phyloP scores from a whole-genome alignment of 2,329 filamentous ascomycete species.

The Lecanosticta acicola region DNA sequence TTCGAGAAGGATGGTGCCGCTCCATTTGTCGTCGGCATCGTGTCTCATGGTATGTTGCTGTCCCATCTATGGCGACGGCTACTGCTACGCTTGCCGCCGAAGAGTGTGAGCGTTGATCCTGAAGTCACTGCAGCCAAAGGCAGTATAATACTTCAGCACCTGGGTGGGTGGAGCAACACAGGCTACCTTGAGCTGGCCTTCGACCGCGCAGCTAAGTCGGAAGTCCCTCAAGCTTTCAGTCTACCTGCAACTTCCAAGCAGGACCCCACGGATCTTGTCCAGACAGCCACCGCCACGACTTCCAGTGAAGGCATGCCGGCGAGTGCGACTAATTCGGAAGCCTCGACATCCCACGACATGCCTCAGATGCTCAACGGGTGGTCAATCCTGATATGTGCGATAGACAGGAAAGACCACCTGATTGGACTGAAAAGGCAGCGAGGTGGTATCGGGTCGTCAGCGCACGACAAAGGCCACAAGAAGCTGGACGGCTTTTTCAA shows the following conservation, averaged over 20 bases:
- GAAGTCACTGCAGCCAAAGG: conserved; percentile 37
- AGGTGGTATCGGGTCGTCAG: conserved; percentile 74
- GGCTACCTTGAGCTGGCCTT: conserved; percentile 49
- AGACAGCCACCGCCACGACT: background rate
- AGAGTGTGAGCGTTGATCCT: conserved; percentile 41
- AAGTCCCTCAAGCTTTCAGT: background rate
- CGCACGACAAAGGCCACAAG: conserved; percentile 68
- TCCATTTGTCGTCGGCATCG: conserved; percentile 52
- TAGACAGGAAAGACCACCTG: conserved; percentile 70
- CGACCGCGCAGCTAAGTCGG: background rate
- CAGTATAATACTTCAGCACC: conserved; percentile 43
- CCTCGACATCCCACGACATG: background rate
- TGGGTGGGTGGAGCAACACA: conserved; percentile 61
- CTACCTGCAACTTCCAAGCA: no score
- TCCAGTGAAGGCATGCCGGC: background rate
- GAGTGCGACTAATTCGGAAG: background rate
- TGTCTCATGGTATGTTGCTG: conserved; percentile 80
- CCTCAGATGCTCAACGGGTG: conserved; percentile 33
- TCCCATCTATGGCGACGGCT: conserved; percentile 62
- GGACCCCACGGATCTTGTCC: no score
- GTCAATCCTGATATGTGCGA: conserved; percentile 50
- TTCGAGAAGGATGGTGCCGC: conserved; percentile 31
- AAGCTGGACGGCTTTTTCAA: conserved; percentile 76
- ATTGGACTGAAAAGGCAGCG: conserved; percentile 68
- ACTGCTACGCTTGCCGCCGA: conserved; percentile 48